Evolutionary conservation across 2,329 filamentous ascomycete species (phyloP).

Genomic region (Fonsecaea monophora): DNA sequence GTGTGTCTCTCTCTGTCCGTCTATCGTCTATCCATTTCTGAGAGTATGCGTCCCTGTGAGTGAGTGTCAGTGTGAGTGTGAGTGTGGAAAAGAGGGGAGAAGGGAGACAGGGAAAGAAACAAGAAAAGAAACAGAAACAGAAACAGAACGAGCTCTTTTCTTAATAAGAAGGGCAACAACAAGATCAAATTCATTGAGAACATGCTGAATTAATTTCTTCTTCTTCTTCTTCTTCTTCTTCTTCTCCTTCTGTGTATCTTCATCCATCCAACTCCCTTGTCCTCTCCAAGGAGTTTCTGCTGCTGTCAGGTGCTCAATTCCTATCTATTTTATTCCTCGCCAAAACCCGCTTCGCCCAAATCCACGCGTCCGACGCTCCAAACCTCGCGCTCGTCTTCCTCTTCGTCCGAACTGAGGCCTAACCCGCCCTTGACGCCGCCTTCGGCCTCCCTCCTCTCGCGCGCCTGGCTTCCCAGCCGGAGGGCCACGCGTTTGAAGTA

Average conservation of each 20-base stretch:
- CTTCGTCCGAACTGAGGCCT: constrained; percentile 86
- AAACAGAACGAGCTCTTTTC: too few relatives aligned
- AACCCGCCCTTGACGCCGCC: constrained; percentile 80
- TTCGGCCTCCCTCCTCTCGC: constrained; percentile 89
- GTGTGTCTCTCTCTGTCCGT: too few relatives aligned
- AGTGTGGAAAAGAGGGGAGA: too few relatives aligned
- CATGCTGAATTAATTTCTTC: not conserved
- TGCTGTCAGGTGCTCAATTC: too few relatives aligned
- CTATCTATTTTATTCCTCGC: constrained; percentile 8
- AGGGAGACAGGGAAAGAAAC: too few relatives aligned
- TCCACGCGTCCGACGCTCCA: constrained; percentile 95
- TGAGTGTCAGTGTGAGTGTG: too few relatives aligned
- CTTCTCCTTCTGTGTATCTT: not conserved
- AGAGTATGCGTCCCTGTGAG: too few relatives aligned
- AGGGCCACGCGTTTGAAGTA: constrained; percentile 95
- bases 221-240: not conserved
- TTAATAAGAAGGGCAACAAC: not conserved
- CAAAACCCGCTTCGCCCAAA: constrained; percentile 55
- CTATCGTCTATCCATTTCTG: too few relatives aligned
- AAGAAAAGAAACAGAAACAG: too few relatives aligned
- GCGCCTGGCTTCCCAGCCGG: constrained; percentile 81
- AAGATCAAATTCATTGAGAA: not conserved
- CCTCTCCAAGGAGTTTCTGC: too few relatives aligned
- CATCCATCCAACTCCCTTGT: too few relatives aligned
- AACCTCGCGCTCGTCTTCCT: constrained; percentile 92